Evolutionary conservation across 2,329 filamentous ascomycete species (phyloP), one percentile per base, ranked within the genome.

Genomic region (Lizonia empirigonia): DNA sequence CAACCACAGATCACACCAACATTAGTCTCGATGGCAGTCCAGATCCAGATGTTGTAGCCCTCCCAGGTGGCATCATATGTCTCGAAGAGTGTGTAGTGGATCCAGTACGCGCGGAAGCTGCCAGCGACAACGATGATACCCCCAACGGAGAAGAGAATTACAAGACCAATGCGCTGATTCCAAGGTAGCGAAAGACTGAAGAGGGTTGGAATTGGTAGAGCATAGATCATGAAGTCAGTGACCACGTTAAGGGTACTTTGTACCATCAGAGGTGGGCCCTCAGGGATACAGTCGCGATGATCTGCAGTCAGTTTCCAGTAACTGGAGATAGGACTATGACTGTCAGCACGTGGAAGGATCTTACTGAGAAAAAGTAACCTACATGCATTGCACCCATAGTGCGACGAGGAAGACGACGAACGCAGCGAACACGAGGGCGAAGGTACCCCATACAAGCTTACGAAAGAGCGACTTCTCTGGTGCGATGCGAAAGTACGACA

Each of bases 21-120:
- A 44, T 75, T 73, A 0, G 76, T 72, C 57, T 78, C 76, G 4
- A 77, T 65, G 16, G 73, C 71, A 2, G 76, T 76, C 74, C 75
- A 77, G 15, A 75, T 64, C 67, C 73, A 77, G 34, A 74, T 71
- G 32, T 76, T 67, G 51, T 72, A 74, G 26, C 75, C 73, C 45
- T 69, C 67, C 78, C 78, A 79, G 4, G 77, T 78, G 26, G 74
- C 73, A 45, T 80, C 77, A 62, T 76, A 79, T 29, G 70, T 78
- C 16, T 65, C 56, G 44, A 75, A 74, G 23, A 80, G 64, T 2
- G 72, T 72, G 53, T 76, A 75, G 64, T 76, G 77, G 29, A 78
- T 74, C 69, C 69, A 78, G 67, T 77, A 79, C 9, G 77, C 78
- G 7, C 77, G 71, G 60, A 79, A 69, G 34, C 72, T 67, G 18